Evolutionary conservation across 345 rosid genomes (phyloP).

Genomic region (Lagerstroemia speciosa): DNA sequence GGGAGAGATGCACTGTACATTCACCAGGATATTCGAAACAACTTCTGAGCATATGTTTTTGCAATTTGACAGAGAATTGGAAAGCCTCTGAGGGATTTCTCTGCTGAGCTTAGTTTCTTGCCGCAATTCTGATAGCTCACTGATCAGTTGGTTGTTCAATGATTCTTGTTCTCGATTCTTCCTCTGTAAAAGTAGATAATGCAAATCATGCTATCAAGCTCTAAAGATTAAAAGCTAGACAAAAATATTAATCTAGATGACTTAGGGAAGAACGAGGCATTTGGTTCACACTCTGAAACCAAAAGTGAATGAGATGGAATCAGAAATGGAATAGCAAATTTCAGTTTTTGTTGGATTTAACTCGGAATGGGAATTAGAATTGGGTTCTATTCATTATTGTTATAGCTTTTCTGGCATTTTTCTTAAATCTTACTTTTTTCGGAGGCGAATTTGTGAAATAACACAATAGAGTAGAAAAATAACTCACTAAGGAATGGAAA

Average conservation of each 20-base stretch:
- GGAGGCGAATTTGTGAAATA: no score
- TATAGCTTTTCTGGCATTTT: no score
- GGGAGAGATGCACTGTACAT: conserved; percentile 3
- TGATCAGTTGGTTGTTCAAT: conserved; percentile 38
- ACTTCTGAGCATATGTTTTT: conserved; percentile 41
- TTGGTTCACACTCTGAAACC: no score
- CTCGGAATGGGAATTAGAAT: no score
- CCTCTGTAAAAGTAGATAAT: conserved; percentile 33
- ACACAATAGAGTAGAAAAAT: no score
- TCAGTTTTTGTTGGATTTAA: no score
- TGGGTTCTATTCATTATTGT: no score
- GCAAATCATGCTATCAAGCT: neutral
- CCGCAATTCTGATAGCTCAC: conserved; percentile 56
- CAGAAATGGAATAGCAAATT: no score
- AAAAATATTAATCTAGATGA: neutral
- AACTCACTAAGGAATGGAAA: no score
- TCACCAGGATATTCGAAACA: conserved; percentile 51
- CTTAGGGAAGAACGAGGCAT: neutral
- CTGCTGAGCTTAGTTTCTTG: conserved; percentile 28
- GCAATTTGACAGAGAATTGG: conserved; percentile 40
- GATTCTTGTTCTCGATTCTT: conserved; percentile 45
- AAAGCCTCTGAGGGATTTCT: conserved; percentile 47
- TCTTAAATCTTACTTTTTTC: no score
- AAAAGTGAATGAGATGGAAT: no score
- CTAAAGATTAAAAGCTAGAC: neutral